Evolutionary conservation across 2,329 filamentous ascomycete species (phyloP), one percentile per base, ranked within the genome.

Genomic region (Beauveria sp.): DNA sequence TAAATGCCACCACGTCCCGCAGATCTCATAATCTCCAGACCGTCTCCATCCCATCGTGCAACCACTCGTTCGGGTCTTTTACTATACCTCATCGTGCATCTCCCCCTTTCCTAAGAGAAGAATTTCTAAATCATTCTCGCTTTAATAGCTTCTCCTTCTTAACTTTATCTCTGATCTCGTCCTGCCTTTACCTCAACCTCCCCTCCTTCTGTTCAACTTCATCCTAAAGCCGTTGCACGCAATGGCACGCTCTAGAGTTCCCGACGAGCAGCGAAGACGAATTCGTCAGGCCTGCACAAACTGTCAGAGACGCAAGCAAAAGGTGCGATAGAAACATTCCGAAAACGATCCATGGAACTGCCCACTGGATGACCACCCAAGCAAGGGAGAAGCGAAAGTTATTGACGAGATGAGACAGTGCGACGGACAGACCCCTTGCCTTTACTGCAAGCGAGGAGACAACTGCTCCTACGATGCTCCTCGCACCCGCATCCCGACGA

Each of bases 301-400:
- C 65, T 88, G 86, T 75, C 87, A 86, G 73, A 79, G 80, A 63
- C 80, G 85, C 64, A 88, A 88, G 71, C 85, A 88, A 74, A 88
- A 88, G 78, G 86, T 85, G 69, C 77, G 80, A 50, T 6, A 22
- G 28, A 31, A 31, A 31, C 3, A 43, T 6, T 43, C 8, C 18
- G 18, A 43, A 43, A 43, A 43, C 18, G 18, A 9, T 43, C 18
- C 5, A 43, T 43, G 2, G 42, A 43, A 43, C 20, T 43, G 8
- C 42, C 42, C 5, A 43, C 42, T 5, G 18, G 28, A 31, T 31
- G 8, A 31, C 28, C 8, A 31, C 28, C 28, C 8, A 31, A 31
- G 28, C 8, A 31, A 43, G 42, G n/a, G 18, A 43, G 42, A 43
- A 43, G 42, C 1, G 18, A 43, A 43, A 43, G 26, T 6, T 43